Conservation (phyloP, 768 basidiomycete species). For the Neoboletus brunneissimus region DNA sequence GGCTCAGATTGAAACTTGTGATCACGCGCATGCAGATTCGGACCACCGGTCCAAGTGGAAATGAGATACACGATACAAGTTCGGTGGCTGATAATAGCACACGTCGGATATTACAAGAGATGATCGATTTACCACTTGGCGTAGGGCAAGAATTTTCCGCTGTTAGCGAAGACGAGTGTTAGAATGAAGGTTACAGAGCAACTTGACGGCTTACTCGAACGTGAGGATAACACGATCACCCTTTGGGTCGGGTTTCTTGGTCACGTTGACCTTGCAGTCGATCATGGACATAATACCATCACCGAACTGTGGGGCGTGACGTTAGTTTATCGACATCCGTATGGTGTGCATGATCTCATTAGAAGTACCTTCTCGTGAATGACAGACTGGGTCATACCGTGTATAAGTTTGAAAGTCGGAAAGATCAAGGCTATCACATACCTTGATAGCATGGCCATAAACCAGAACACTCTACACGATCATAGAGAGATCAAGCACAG, state of each 20-base stretch:
- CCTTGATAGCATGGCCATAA: conserved; percentile 80
- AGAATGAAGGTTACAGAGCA: neutral
- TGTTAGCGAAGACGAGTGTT: conserved; percentile 26
- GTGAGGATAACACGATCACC: conserved; percentile 78
- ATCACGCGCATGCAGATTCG: neutral
- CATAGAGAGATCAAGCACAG: neutral
- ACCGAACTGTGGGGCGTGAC: conserved; percentile 52
- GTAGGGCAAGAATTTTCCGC: conserved; percentile 78
- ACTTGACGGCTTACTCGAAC: conserved; percentile 59
- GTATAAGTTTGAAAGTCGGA: neutral
- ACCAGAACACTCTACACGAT: conserved; percentile 58
- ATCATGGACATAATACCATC: conserved; percentile 92
- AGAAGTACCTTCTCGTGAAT: conserved; percentile 68
- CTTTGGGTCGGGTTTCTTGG: conserved; percentile 70
- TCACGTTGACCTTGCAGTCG: conserved; percentile 69
- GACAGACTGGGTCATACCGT: conserved; percentile 45
- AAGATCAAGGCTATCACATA: conserved; percentile 22
- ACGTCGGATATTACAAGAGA: neutral
- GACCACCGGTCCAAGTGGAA: conserved; percentile 2
- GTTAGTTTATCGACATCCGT: neutral
- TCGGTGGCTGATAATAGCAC: conserved; percentile 1
- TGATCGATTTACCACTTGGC: conserved; percentile 52
- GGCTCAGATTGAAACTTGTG: conserved; percentile 15
- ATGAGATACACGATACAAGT: neutral
- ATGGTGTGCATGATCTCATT: neutral